Evolutionary conservation across 257 asterid genomes (phyloP), one percentile per base, ranked within the genome.

Genomic region (Euphrasia confusa): DNA sequence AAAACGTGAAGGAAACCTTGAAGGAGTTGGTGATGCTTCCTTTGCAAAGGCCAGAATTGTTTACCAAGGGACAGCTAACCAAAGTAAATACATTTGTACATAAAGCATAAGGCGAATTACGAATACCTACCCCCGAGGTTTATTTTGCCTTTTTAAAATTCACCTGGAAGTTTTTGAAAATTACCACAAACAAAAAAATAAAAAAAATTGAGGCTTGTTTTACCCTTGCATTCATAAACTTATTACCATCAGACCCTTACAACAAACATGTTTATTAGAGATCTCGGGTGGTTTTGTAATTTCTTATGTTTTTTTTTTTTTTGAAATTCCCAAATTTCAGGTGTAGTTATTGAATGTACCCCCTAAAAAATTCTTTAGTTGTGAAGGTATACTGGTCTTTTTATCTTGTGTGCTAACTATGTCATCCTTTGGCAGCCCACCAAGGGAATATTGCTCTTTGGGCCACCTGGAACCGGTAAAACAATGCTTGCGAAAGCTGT

Each of bases 401-500:
- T 21, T 21, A 0, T 56, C 14, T 49, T 65, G 39, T 66, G 44
- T 64, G 56, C 69, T 65, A 57, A 75, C 48, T 39, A 4, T 72
- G 28, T 64, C 18, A 2, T 27, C 44, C 26, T 39, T 54, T 8
- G 17, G 48, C 83, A 80, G 86, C 86, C 86, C 53, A 74, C 81
- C 55, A 77, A 80, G 71, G 86, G 86, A 49, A 80, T 80, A 64
- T 71, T 80, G 81, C 83, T 80, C 26, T 80, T 80, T 42, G 83
- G 86, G 6, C 83, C 86, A n/a, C 86, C 83, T 35, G 86, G 83
- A 10, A 77, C 86, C 1, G 86, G 86, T 47, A 80, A 77, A 68
- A 77, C 83, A 7, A 80, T 80, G 83, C 81, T 80, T 40, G 86
- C 83, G 40, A 80, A 80, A 68, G 83, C 86, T 65, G 83, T 80